Evolutionary conservation across 108 stramenopile species (phyloP), one percentile per base, ranked within the genome.

Genomic region (Cyclostephanos tholiformis): DNA sequence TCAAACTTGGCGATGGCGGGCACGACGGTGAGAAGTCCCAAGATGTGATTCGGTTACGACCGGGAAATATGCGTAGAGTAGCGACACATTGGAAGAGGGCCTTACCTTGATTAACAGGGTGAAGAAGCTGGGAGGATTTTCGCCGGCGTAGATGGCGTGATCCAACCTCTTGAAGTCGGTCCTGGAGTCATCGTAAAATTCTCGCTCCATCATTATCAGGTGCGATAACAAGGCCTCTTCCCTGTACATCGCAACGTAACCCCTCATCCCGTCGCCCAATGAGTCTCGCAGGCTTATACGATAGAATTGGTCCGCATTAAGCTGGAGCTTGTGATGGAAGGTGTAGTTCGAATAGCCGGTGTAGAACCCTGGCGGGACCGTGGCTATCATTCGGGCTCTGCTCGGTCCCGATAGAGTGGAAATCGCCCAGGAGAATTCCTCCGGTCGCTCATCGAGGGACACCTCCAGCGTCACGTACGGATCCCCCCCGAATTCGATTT

Each of bases 181-280:
- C 25, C n/a, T 44, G 0, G 51, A 60, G 10, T 14, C 36, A 25
- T 71, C 63, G 44, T 51, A 60, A 55, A 79, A 79, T 38, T 64
- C 17, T 25, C 56, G 61, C 52, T 80, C 79, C 44, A 69, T 69
- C 79, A 73, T 73, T 38, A 73, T 68, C 27, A 80, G 41, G 55
- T 73, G 68, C 11, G 71, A 65, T 10, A 59, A 20, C 2, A 66
- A 67, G 9, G 58, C 62, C 20, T 53, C 63, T 1, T 72, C 79
- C 0, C 71, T 51, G 59, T 80, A 80, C 16, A 80, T 62, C 6
- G 79, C 79, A 32, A 68, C 72, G 46, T 69, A 80, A 20, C 79
- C 79, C 43, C 58, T 49, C 41, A 72, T 44, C 25, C 79, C 79
- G 48, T 80, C 67, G 7, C 67, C 72, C 56, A 49, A 63, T 12